phyloP scores from a whole-genome alignment of 2,329 filamentous ascomycete genomes.

The Curvularia lunata region DNA sequence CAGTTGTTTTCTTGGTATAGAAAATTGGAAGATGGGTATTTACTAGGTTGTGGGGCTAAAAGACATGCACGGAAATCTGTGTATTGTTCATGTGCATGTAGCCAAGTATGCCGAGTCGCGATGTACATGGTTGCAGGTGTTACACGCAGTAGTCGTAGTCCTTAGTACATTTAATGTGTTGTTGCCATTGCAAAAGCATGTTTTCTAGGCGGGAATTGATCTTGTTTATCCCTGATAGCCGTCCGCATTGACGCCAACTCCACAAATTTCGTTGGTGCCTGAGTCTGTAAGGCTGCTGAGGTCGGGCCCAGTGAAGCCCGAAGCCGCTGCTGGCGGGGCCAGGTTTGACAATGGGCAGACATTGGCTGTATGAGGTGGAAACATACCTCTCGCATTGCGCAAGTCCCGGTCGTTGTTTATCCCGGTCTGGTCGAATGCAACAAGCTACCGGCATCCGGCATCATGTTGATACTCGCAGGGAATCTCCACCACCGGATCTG shows the following conservation, averaged over 20 bases:
- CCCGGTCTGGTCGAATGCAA: slow-evolving; percentile 26
- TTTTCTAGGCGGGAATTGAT: slow-evolving; percentile 18
- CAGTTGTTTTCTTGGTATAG: slow-evolving; percentile 33
- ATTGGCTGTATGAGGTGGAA: slow-evolving; percentile 15
- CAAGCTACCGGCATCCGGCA: slow-evolving; percentile 29
- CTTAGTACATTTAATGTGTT: slow-evolving; percentile 43
- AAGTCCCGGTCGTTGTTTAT: slow-evolving; percentile 29
- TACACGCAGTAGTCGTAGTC: slow-evolving; percentile 29
- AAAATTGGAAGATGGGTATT: slow-evolving; percentile 44
- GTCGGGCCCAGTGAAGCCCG: background rate
- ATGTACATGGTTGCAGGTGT: slow-evolving; percentile 33
- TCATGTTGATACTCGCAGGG: slow-evolving; percentile 20
- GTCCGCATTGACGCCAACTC: slow-evolving; percentile 18
- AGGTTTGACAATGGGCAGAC: slow-evolving; percentile 7
- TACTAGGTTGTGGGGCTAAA: slow-evolving; percentile 27
- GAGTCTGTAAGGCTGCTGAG: slow-evolving; percentile 4
- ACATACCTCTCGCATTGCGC: slow-evolving; percentile 7
- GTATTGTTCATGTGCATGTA: slow-evolving; percentile 42
- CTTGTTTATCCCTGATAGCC: slow-evolving; percentile 26
- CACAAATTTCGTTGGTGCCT: slow-evolving; percentile 25
- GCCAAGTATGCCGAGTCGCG: slow-evolving; percentile 29
- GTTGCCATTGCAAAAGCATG: slow-evolving; percentile 19
- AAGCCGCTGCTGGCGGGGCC: background rate
- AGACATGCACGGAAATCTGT: slow-evolving; percentile 27
- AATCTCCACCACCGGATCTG: slow-evolving; percentile 30